These are phyloP conservation scores for Herpetospermum pedunculosum DNA, from an alignment of 306 rosid species.

Conservation along the genomic window DNA sequence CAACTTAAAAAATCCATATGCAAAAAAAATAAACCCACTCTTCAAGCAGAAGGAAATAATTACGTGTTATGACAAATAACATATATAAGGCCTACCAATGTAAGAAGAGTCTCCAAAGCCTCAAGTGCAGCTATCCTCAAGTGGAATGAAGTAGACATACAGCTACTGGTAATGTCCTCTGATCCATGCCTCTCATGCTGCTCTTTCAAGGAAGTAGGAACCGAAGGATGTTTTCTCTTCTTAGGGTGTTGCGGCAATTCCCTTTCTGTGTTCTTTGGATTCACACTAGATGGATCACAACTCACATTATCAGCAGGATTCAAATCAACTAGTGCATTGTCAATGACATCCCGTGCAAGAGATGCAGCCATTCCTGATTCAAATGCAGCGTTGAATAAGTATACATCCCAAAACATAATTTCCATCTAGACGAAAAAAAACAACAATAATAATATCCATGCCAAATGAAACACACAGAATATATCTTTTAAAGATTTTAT, in stretches of 20 bases:
- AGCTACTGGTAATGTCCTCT: constrained; percentile 24
- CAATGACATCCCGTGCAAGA: constrained; percentile 53
- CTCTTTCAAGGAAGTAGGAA: constrained; percentile 29
- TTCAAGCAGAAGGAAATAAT: not conserved
- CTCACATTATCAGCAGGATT: constrained; percentile 27
- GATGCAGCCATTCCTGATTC: constrained; percentile 63
- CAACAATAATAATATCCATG: not conserved
- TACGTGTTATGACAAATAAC: not conserved
- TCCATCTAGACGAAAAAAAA: not conserved
- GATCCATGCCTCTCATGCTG: constrained; percentile 23
- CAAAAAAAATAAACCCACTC: not conserved
- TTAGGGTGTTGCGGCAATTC: constrained; percentile 23
- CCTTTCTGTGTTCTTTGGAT: constrained; percentile 24
- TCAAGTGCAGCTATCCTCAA: constrained; percentile 78
- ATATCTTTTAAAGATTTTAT: not conserved
- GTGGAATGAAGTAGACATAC: constrained; percentile 25
- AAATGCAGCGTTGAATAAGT: constrained; percentile 18
- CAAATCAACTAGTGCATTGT: constrained; percentile 59
- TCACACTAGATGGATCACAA: constrained; percentile 20
- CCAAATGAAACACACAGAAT: not conserved
- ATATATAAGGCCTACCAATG: constrained; percentile 40
- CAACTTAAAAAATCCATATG: not conserved
- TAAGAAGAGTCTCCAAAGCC: constrained; percentile 65
- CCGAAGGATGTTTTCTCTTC: constrained; percentile 50
- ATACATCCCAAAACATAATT: constrained; percentile 6